Conservation (phyloP, 257 asterid species). For the Solanum etuberosum region DNA sequence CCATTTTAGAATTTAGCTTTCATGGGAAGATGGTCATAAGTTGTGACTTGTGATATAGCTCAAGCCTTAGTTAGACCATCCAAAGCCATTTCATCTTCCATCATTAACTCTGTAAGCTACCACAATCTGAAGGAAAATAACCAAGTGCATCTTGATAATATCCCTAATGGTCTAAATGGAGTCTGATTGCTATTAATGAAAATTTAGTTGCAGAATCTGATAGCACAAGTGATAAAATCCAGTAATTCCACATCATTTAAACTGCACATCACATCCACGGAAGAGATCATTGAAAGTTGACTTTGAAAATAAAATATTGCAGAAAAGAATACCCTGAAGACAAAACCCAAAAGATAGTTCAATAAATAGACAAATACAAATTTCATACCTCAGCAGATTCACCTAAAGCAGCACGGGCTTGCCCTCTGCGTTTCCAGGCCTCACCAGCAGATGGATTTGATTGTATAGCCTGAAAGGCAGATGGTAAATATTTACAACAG, state of each 20-base stretch:
- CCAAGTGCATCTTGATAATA: background rate
- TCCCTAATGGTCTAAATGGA: background rate
- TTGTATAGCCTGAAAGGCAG: conserved; percentile 55
- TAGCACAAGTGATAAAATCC: background rate
- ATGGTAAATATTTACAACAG: background rate
- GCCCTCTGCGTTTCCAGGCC: conserved; percentile 99
- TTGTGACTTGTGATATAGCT: background rate
- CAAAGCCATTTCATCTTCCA: background rate
- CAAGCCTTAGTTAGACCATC: background rate
- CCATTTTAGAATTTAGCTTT: background rate
- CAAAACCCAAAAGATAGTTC: background rate
- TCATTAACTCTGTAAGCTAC: background rate
- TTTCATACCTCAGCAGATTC: conserved; percentile 73
- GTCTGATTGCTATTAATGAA: background rate
- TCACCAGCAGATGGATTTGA: conserved; percentile 93
- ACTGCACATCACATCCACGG: background rate
- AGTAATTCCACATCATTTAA: background rate
- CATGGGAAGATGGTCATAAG: background rate
- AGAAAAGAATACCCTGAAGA: background rate
- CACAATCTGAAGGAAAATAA: background rate
- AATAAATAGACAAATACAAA: conserved; percentile 1
- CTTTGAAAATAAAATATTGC: background rate
- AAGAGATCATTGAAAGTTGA: background rate
- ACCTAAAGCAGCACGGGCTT: conserved; percentile 97
- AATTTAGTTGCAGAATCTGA: background rate